A percentile compares a stretch with the other conserved stretches of the same genome.
Evolutionary conservation across 2,329 filamentous ascomycete genomes (phyloP).

Genomic region (Diaporthe sp.): DNA sequence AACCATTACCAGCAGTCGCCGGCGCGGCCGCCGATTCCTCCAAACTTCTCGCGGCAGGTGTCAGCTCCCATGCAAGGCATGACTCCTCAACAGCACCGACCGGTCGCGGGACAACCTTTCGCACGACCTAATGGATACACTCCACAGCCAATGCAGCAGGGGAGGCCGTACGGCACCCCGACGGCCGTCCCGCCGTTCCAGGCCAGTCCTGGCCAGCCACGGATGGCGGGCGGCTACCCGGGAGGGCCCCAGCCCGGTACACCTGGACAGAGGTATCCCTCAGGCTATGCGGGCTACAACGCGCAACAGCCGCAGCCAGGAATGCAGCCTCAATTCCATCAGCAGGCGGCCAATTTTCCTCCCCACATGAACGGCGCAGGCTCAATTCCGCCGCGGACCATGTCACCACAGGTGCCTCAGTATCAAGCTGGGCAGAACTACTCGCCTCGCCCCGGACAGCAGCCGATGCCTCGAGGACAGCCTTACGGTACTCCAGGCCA

Average conservation of each 20-base stretch:
- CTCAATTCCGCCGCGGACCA: slow-evolving; percentile 56
- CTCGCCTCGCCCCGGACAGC: slow-evolving; percentile 51
- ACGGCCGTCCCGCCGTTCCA: slow-evolving; percentile 63
- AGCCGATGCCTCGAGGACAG: slow-evolving; percentile 43
- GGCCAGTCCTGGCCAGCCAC: slow-evolving; percentile 58
- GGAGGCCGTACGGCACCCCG: slow-evolving; percentile 61
- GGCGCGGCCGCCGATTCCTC: slow-evolving; percentile 55
- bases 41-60: slow-evolving; percentile 54
- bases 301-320: slow-evolving; percentile 46
- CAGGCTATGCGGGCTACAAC: slow-evolving; percentile 46
- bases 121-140: slow-evolving; percentile 64
- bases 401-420: slow-evolving; percentile 58
- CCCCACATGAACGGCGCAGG: slow-evolving; percentile 61
- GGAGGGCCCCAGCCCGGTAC: slow-evolving; percentile 58
- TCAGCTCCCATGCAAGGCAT: slow-evolving; percentile 56
- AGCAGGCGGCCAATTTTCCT: slow-evolving; percentile 53
- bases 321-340: slow-evolving; percentile 43
- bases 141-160: slow-evolving; percentile 63
- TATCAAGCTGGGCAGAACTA: slow-evolving; percentile 54
- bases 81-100: slow-evolving; percentile 55
- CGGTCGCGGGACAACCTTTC: slow-evolving; percentile 61
- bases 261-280: slow-evolving; percentile 57
- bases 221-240: slow-evolving; percentile 56
- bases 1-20: slow-evolving; percentile 63
- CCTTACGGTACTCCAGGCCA: slow-evolving; percentile 38